These are phyloP conservation scores for Lenwebbia sp. DNA, from an alignment of 345 rosid genomes.

Conservation along the genomic window DNA sequence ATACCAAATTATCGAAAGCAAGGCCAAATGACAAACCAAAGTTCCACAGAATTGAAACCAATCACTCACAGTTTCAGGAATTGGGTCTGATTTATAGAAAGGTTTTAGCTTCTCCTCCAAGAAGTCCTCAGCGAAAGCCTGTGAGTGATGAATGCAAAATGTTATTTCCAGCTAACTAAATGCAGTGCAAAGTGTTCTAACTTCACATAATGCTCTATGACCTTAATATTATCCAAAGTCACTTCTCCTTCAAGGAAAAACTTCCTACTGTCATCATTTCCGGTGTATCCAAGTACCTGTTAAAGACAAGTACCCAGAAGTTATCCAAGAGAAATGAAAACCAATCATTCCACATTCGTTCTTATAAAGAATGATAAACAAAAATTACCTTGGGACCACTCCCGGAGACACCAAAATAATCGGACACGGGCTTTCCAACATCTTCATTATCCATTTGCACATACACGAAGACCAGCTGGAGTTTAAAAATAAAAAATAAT, in stretches of 20 bases:
- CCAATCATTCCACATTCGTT: not conserved
- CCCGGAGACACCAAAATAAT: conserved; percentile 77
- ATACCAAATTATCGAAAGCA: conserved; percentile 1
- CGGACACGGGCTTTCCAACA: conserved; percentile 84
- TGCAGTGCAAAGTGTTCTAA: not conserved
- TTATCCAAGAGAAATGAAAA: not conserved
- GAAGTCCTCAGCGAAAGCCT: conserved; percentile 70
- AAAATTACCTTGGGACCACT: conserved; percentile 48
- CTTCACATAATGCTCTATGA: conserved; percentile 3
- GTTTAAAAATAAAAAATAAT: not conserved
- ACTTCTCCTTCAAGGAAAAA: conserved; percentile 54
- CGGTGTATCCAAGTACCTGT: conserved; percentile 80
- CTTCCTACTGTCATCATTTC: conserved; percentile 77
- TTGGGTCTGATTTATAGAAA: conserved; percentile 84
- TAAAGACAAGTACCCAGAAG: not conserved
- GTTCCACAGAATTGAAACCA: not conserved
- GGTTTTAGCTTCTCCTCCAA: conserved; percentile 79
- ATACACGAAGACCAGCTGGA: conserved; percentile 79
- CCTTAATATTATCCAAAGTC: conserved; percentile 69
- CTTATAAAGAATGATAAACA: not conserved
- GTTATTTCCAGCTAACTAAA: not conserved
- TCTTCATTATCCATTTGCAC: conserved; percentile 94
- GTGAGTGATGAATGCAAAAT: not conserved
- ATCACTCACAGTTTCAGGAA: conserved; percentile 73
- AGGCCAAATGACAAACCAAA: not conserved